Evolutionary conservation across 345 rosid species (phyloP).

Genomic region (Streptanthus diversifolius): DNA sequence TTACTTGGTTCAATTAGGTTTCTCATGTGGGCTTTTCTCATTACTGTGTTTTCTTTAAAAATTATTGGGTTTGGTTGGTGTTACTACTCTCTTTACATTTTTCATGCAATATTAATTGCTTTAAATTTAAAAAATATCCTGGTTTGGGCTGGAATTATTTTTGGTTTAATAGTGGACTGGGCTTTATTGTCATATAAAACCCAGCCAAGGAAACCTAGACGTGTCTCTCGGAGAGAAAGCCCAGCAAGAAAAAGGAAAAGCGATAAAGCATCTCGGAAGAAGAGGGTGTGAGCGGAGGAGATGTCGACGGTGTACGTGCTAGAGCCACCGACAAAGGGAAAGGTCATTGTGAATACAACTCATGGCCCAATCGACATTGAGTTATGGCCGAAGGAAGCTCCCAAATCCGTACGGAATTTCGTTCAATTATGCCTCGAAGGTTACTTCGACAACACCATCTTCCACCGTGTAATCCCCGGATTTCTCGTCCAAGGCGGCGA

Average conservation of each 20-base stretch:
- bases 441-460: conserved; percentile 77
- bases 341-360: conserved; percentile 72
- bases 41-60: too few relatives aligned
- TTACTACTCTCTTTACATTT: too few relatives aligned
- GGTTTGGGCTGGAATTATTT: background rate
- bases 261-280: background rate
- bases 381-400: conserved; percentile 95
- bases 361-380: conserved; percentile 87
- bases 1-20: too few relatives aligned
- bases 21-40: too few relatives aligned
- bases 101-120: too few relatives aligned
- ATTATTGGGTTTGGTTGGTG: too few relatives aligned
- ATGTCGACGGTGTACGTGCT: conserved; percentile 89
- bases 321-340: conserved; percentile 95
- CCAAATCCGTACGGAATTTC: conserved; percentile 90
- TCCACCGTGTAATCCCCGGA: conserved; percentile 88
- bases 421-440: conserved; percentile 93
- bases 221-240: background rate
- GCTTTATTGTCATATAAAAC: too few relatives aligned
- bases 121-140: too few relatives aligned
- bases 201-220: too few relatives aligned
- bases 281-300: conserved; percentile 10
- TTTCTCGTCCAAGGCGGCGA: conserved; percentile 90
- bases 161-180: background rate
- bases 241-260: background rate